A percentile compares a stretch with the other conserved stretches of the same genome.
These are phyloP conservation scores for Melaleuca alternifolia DNA, from an alignment of 345 rosid species.

Conservation along the genomic window DNA sequence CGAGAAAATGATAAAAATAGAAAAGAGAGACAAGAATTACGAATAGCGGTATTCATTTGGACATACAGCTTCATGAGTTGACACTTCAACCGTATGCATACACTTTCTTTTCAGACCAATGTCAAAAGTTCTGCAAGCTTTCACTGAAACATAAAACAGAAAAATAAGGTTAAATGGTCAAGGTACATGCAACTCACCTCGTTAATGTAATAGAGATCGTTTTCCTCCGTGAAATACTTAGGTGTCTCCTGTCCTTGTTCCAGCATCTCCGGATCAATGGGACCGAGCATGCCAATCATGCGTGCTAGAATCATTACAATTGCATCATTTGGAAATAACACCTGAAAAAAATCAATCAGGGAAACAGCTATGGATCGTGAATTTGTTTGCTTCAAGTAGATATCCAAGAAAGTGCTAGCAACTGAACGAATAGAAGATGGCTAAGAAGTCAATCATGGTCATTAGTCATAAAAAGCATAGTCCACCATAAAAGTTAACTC, in stretches of 20 bases:
- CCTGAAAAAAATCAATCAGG: constrained; percentile 29
- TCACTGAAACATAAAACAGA: background rate
- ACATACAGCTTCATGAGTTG: background rate
- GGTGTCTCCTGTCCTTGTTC: constrained; percentile 61
- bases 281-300: constrained; percentile 66
- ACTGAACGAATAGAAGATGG: background rate
- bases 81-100: background rate
- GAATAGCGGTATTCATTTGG: background rate
- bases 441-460: background rate
- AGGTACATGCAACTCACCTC: constrained; percentile 36
- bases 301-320: constrained; percentile 74
- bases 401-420: background rate
- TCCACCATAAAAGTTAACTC: background rate
- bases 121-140: background rate
- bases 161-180: background rate
- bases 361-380: background rate
- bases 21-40: background rate
- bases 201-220: constrained; percentile 51
- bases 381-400: background rate
- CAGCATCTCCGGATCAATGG: constrained; percentile 73
- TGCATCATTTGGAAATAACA: constrained; percentile 75
- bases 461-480: background rate
- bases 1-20: background rate
- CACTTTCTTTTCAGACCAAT: background rate
- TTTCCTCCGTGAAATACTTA: constrained; percentile 81